A percentile compares a stretch with the other conserved stretches of the same genome.
Conservation (phyloP, 2,329 filamentous ascomycete species). For the Trichoderma citrinoviride region DNA sequence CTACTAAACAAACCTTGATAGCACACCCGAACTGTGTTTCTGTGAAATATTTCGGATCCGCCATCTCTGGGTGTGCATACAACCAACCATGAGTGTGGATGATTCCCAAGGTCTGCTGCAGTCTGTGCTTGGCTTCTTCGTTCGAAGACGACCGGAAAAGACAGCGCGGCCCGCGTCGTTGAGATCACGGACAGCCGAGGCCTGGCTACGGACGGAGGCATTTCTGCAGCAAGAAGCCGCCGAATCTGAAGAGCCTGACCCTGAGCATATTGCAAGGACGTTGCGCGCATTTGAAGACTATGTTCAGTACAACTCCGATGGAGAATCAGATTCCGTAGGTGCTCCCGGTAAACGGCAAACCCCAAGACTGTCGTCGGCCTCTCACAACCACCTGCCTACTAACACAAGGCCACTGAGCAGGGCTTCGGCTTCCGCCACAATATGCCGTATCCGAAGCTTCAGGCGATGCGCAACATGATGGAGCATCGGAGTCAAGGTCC, state of each 20-base stretch:
- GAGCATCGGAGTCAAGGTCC: neutral
- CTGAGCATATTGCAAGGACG: neutral
- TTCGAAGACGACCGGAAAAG: conserved; percentile 3
- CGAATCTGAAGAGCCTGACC: neutral
- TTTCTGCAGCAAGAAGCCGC: neutral
- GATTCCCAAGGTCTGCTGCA: neutral
- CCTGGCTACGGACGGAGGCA: conserved; percentile 2
- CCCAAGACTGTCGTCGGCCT: neutral
- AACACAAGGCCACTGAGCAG: neutral
- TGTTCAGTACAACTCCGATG: neutral
- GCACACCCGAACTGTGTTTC: neutral
- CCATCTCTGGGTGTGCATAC: neutral
- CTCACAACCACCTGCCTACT: neutral
- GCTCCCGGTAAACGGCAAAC: neutral
- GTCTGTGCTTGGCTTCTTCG: neutral
- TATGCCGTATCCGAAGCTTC: conserved; percentile 5
- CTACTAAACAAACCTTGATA: neutral
- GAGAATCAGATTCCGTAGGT: neutral
- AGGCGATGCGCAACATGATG: neutral
- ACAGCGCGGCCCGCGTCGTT: neutral
- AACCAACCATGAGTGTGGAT: neutral
- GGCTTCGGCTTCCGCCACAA: neutral
- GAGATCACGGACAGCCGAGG: neutral
- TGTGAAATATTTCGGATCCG: neutral
- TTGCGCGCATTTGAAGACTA: neutral